Base-by-base conservation (phyloP, 805 yeast genomes). In the Wickerhamomyces queroliae region DNA sequence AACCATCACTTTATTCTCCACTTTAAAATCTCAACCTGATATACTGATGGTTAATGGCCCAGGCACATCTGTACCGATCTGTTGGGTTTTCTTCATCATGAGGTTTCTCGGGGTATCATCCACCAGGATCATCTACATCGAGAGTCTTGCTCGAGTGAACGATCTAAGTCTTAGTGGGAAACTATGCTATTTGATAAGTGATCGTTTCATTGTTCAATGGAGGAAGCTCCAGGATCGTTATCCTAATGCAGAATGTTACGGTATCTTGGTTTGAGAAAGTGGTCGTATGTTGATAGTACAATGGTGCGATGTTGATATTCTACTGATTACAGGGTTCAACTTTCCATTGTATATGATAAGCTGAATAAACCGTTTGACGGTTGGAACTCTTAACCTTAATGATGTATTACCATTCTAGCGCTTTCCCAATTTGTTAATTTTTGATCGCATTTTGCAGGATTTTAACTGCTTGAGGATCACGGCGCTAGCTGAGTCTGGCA, bases 141-240 rank as follows among this genome's bases (percentile, higher is more conserved):
- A 91, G 60, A 81, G 93, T 36, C 66, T 91, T 31, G 97, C 98
- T 0, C 67, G 98, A 31, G 96, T 89, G 9, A 67, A 70, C 39
- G 63, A 66, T 3, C 67, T 93, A 38, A 88, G 96, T 53, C 62
- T 89, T 24, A 79, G 90, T 15, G 99, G 98, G 0, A 55, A 62
- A 35, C 57, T 93, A 16, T 55, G 91, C 12, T 66, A 83, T 45
- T 88, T 88, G 4, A 64, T 93, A 4, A 69, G 80, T 4, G 84
- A 88, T 56, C 66, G 90, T 18, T 84, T 93, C 44, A 53, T 93
- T 1, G 98, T 93, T 8, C 99, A 93, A 58, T 93, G 99, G 99
- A 76, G 75, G 21, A 67, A 69, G 21, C 64, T 93, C 40, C 67
- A 71, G 7, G 45, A 53, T 17, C 53, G 58, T 39, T 80, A 78